Conservation (phyloP, 257 asterid genomes). For the Nicotiana obtusifolia region DNA sequence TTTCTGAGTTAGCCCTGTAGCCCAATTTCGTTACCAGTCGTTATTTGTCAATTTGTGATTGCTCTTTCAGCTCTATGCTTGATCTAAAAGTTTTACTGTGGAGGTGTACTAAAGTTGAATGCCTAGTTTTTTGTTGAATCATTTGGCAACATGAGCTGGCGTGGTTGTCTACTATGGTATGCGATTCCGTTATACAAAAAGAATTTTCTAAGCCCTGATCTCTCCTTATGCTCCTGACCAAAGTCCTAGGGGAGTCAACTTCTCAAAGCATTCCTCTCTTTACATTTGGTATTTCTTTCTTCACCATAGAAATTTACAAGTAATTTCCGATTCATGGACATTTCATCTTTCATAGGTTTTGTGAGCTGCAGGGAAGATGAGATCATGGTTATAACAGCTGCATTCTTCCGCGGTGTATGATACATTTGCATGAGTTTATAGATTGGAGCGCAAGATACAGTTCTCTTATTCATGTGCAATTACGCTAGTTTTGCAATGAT, state of each 20-base stretch:
- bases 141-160: neutral
- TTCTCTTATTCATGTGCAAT: neutral
- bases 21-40: neutral
- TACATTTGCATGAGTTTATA: neutral
- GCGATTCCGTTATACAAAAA: neutral
- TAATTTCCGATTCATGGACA: neutral
- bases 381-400: neutral
- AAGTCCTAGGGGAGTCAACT: neutral
- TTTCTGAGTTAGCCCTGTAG: neutral
- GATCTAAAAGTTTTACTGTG: neutral
- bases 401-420: neutral
- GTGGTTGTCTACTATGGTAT: neutral
- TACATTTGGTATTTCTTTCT: neutral
- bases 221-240: neutral
- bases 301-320: neutral
- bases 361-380: neutral
- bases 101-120: neutral
- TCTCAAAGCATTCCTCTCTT: neutral
- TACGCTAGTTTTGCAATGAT: neutral
- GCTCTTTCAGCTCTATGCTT: neutral
- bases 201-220: neutral
- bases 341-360: neutral
- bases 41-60: neutral
- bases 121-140: neutral
- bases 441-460: neutral